phyloP scores from a whole-genome alignment of 2,329 filamentous ascomycete species.

The Dactylellina haptotyla region DNA sequence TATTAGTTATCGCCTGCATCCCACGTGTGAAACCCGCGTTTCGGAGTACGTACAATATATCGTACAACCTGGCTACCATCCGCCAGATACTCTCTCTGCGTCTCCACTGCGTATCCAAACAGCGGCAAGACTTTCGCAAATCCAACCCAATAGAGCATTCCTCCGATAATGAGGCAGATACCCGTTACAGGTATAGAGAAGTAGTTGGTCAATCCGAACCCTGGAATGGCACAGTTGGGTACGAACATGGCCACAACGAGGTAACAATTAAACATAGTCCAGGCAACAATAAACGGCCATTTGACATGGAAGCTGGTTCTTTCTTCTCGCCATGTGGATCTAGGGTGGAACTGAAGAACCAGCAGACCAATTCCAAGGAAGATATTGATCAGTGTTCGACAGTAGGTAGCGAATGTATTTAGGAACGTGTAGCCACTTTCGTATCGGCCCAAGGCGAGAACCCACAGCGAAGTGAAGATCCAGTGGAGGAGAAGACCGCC shows the following conservation, averaged over 20 bases:
- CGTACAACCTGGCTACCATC: constrained; percentile 53
- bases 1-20: background rate
- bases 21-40: background rate
- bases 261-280: constrained; percentile 67
- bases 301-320: constrained; percentile 65
- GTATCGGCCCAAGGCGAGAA: constrained; percentile 73
- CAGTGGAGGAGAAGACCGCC: constrained; percentile 72
- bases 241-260: constrained; percentile 68
- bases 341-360: constrained; percentile 63
- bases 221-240: constrained; percentile 63
- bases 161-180: constrained; percentile 66
- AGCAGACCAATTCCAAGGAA: constrained; percentile 67
- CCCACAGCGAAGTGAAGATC: constrained; percentile 72
- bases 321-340: constrained; percentile 64
- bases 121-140: constrained; percentile 67
- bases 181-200: constrained; percentile 70
- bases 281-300: constrained; percentile 65
- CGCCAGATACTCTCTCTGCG: constrained; percentile 49
- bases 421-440: constrained; percentile 73
- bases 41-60: constrained; percentile 38
- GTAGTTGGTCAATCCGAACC: constrained; percentile 61
- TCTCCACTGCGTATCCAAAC: constrained; percentile 60
- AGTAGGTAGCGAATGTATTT: constrained; percentile 63
- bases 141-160: constrained; percentile 66
- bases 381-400: constrained; percentile 68